Evolutionary conservation across 352 stramenopile genomes (phyloP).

Genomic region (Pythium chondricola): DNA sequence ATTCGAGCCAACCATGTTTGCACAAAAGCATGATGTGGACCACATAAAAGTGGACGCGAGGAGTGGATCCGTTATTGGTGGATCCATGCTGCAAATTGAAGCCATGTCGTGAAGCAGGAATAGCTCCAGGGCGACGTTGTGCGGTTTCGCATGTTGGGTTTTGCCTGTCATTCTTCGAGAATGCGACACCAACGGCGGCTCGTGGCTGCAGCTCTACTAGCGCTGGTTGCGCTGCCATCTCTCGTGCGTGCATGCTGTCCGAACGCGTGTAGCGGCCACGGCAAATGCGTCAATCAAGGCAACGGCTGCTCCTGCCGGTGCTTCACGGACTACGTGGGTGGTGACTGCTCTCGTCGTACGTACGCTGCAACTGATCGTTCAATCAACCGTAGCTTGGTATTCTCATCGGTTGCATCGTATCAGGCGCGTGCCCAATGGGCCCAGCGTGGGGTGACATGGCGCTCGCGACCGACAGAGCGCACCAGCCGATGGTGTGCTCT

Average conservation of each 20-base stretch:
- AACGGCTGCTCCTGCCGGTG: conserved; percentile 76
- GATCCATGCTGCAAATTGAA: not conserved
- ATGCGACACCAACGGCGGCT: not conserved
- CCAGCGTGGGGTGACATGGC: conserved; percentile 55
- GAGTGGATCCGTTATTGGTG: not conserved
- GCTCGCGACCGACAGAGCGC: conserved; percentile 42
- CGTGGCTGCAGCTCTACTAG: conserved; percentile 3
- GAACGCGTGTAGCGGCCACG: conserved; percentile 53
- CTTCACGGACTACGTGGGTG: conserved; percentile 80
- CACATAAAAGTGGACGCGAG: not conserved
- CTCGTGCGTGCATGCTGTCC: conserved; percentile 37
- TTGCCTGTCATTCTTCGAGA: too few relatives aligned
- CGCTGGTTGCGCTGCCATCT: conserved; percentile 3
- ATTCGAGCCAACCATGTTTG: not conserved
- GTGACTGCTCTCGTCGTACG: conserved; percentile 86
- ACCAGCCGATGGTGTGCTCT: conserved; percentile 51
- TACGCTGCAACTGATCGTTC: conserved; percentile 2
- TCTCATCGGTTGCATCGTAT: too few relatives aligned
- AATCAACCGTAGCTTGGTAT: not conserved
- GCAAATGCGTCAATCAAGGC: conserved; percentile 47
- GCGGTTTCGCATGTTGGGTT: too few relatives aligned
- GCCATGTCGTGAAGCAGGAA: not conserved
- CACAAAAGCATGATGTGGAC: not conserved
- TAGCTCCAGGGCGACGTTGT: not conserved
- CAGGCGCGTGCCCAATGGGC: conserved; percentile 48